phyloP scores from a whole-genome alignment of 148 eudicot genomes.

The Vaccinium macrocarpon region DNA sequence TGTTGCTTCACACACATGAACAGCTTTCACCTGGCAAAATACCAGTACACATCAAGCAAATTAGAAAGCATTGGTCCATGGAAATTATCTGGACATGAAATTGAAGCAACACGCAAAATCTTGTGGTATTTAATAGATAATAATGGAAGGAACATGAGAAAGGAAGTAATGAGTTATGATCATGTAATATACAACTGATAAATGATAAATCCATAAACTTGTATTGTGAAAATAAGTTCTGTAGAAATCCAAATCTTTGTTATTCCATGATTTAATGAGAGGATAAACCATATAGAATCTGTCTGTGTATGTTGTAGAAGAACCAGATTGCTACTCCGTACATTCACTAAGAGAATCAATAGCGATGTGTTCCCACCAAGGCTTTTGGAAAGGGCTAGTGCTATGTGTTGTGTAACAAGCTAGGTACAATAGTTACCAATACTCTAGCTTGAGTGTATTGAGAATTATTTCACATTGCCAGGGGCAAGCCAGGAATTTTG shows the following conservation, averaged over 20 bases:
- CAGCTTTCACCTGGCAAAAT: conserved; percentile 32
- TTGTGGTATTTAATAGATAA: not conserved
- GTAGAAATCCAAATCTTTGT: not conserved
- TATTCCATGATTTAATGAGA: not conserved
- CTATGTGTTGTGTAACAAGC: conserved; percentile 1
- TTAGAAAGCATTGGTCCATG: not conserved
- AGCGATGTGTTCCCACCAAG: not conserved
- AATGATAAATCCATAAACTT: not conserved
- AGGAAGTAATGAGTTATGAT: not conserved
- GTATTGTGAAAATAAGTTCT: not conserved
- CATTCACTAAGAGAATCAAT: not conserved
- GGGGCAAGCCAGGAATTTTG: no score
- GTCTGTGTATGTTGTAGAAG: not conserved
- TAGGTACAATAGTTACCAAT: not conserved
- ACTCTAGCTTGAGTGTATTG: not conserved
- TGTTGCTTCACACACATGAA: conserved; percentile 64
- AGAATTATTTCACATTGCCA: not conserved
- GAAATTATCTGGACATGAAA: not conserved
- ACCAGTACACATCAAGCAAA: not conserved
- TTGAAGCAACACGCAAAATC: not conserved
- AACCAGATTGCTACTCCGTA: not conserved
- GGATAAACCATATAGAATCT: not conserved
- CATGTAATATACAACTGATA: not conserved
- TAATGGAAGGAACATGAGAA: conserved; percentile 15
- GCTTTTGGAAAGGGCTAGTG: not conserved